phyloP scores from a whole-genome alignment of 208 protist species.

The Endotrypanum monterogeii region DNA sequence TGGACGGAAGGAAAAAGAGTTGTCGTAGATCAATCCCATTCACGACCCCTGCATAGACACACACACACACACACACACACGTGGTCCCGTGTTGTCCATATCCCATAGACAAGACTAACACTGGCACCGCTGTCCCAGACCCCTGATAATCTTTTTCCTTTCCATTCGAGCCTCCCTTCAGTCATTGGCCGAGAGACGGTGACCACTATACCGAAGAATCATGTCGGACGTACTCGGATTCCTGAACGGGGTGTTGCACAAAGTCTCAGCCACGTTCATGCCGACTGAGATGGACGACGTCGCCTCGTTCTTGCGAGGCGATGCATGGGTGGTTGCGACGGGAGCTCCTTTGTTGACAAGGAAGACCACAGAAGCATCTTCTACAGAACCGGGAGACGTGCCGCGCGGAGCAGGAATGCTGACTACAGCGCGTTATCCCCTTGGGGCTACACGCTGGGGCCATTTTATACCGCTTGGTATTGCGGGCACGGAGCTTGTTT shows the following conservation, averaged over 20 bases:
- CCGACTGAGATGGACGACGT: constrained; percentile 58
- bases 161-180: neutral
- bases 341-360: neutral
- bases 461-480: constrained; percentile 72
- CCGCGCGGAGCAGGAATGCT: neutral
- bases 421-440: constrained; percentile 23
- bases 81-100: neutral
- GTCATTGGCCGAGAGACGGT: neutral
- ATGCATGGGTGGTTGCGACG: constrained; percentile 16
- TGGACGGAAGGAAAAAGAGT: no score
- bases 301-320: constrained; percentile 52
- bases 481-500: constrained; percentile 44
- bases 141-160: neutral
- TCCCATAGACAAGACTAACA: neutral
- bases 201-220: neutral
- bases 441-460: constrained; percentile 37
- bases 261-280: constrained; percentile 61
- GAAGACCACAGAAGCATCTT: neutral
- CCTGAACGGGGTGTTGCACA: constrained; percentile 43
- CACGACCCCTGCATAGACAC: no score
- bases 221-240: constrained; percentile 69
- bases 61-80: constrained; percentile 15
- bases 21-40: no score
- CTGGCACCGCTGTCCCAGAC: neutral
- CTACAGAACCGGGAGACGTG: neutral